Conservation (phyloP, 305 asterid genomes). For the Fraxinus greggii region DNA sequence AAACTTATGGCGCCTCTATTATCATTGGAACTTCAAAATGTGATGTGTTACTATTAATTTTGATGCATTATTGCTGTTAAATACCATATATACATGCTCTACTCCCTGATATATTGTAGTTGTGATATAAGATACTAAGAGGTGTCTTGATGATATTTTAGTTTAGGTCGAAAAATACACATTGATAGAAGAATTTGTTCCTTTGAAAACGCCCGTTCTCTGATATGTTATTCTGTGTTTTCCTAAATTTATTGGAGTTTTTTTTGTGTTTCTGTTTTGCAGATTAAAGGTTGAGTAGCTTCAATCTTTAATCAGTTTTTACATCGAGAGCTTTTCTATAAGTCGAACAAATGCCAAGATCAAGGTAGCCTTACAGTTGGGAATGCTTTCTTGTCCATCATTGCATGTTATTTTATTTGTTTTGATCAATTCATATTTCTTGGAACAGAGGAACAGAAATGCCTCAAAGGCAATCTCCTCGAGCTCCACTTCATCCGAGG, state of each 20-base stretch:
- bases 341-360: conserved; percentile 57
- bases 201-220: background rate
- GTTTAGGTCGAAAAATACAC: background rate
- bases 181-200: background rate
- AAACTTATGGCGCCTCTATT: background rate
- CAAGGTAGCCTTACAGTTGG: conserved; percentile 46
- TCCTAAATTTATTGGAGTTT: background rate
- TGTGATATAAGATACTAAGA: background rate
- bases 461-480: conserved; percentile 69
- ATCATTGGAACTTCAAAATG: background rate
- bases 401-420: background rate
- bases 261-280: conserved; percentile 22
- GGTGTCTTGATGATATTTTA: background rate
- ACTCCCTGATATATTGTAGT: background rate
- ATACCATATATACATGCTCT: background rate
- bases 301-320: background rate
- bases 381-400: background rate
- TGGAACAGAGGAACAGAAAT: conserved; percentile 57
- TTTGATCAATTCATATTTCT: conserved; percentile 15
- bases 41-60: background rate
- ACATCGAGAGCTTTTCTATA: background rate
- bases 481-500: conserved; percentile 52
- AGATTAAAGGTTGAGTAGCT: conserved; percentile 24
- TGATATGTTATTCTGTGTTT: background rate
- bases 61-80: background rate